Evolutionary conservation across 768 basidiomycete genomes (phyloP).

Genomic region (Crepidotus variabilis): DNA sequence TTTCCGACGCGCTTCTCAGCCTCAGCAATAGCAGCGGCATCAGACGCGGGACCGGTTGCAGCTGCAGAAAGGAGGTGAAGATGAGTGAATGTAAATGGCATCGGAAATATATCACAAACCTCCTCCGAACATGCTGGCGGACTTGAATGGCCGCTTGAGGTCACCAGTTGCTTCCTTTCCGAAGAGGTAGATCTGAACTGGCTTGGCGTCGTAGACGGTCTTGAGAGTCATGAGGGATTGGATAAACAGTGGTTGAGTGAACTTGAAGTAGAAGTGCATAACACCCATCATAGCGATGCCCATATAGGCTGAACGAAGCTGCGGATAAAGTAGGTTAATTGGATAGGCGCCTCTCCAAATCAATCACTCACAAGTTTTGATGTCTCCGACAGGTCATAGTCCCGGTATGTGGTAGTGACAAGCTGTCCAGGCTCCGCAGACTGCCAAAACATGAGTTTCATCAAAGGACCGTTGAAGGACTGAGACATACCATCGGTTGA

Average conservation of each 20-base stretch:
- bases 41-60: constrained; percentile 73
- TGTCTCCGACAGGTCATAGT: constrained; percentile 89
- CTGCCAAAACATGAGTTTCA: constrained; percentile 24
- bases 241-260: constrained; percentile 95
- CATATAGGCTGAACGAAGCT: constrained; percentile 68
- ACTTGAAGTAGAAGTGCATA: constrained; percentile 92
- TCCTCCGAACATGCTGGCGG: constrained; percentile 70
- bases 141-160: constrained; percentile 87
- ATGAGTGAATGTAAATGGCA: constrained; percentile 4
- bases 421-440: constrained; percentile 67
- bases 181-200: constrained; percentile 76
- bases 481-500: constrained; percentile 66
- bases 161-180: constrained; percentile 81
- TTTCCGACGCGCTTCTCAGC: constrained; percentile 81
- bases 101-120: constrained; percentile 18
- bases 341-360: background rate
- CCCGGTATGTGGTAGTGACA: constrained; percentile 86
- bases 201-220: constrained; percentile 81
- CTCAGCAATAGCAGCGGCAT: constrained; percentile 81
- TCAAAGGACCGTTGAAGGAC: background rate
- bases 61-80: constrained; percentile 22
- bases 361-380: constrained; percentile 61
- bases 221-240: constrained; percentile 96
- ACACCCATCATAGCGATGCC: constrained; percentile 86
- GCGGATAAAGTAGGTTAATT: background rate